Conservation (phyloP, 2,329 filamentous ascomycete species). For the Paramyrothecium roridum region DNA sequence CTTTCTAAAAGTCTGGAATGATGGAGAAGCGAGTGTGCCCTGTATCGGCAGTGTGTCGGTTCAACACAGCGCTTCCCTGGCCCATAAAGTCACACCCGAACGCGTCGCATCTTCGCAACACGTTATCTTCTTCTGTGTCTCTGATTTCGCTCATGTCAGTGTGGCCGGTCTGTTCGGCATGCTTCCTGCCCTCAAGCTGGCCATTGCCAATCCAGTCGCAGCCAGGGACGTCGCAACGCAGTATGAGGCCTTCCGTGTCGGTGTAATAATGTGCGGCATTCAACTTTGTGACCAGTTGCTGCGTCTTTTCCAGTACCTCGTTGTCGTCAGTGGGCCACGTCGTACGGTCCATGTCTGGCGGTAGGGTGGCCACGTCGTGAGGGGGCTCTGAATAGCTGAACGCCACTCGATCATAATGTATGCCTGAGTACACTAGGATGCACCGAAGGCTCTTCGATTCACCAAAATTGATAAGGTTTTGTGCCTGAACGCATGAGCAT, state of each 20-base stretch:
- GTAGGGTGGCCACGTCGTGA: slow-evolving; percentile 51
- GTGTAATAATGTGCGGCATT: slow-evolving; percentile 78
- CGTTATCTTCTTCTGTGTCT: slow-evolving; percentile 77
- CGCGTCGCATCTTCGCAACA: slow-evolving; percentile 71
- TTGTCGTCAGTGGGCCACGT: slow-evolving; percentile 52
- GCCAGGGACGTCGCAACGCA: slow-evolving; percentile 66
- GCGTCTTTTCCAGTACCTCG: slow-evolving; percentile 69
- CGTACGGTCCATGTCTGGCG: slow-evolving; percentile 71
- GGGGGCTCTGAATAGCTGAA: slow-evolving; percentile 63
- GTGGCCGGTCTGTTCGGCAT: slow-evolving; percentile 61
- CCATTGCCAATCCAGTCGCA: slow-evolving; percentile 69
- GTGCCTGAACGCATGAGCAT: slow-evolving; percentile 16
- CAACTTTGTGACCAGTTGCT: slow-evolving; percentile 63
- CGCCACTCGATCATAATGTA: slow-evolving; percentile 90
- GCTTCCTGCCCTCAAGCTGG: slow-evolving; percentile 57
- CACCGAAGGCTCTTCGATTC: slow-evolving; percentile 67
- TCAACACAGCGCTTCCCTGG: slow-evolving; percentile 58
- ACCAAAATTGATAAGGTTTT: slow-evolving; percentile 61
- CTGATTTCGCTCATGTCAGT: slow-evolving; percentile 61
- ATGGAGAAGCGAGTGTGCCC: slow-evolving; percentile 48
- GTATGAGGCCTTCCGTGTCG: slow-evolving; percentile 75
- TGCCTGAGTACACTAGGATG: slow-evolving; percentile 84
- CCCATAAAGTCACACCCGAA: slow-evolving; percentile 61
- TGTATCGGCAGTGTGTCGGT: slow-evolving; percentile 56
- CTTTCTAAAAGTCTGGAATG: slow-evolving; percentile 29